phyloP scores from a whole-genome alignment of 1,284 basidiomycete genomes.

The Ustilago curta region DNA sequence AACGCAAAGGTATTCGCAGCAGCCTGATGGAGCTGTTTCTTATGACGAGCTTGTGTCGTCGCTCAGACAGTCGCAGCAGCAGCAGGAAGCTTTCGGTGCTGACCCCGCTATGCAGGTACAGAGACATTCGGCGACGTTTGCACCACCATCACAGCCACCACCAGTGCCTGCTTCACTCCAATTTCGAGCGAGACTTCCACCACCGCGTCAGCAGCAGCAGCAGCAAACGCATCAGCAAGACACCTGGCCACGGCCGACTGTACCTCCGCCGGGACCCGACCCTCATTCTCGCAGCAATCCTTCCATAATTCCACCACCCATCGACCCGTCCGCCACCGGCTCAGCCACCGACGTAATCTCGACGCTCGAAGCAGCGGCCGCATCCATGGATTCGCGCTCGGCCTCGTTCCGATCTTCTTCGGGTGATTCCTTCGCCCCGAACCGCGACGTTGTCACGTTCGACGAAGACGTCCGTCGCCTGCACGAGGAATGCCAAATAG shows the following conservation, averaged over 20 bases:
- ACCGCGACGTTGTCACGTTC: slow-evolving; percentile 15
- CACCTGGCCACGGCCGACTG: background rate
- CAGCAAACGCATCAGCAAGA: background rate
- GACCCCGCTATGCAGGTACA: background rate
- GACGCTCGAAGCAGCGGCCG: slow-evolving; percentile 33
- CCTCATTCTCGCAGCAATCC: slow-evolving; percentile 1
- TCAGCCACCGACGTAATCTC: slow-evolving; percentile 20
- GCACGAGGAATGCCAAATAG: slow-evolving; percentile 60
- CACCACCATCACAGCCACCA: slow-evolving; percentile 1
- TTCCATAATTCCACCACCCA: background rate
- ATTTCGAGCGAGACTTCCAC: background rate
- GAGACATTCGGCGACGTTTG: slow-evolving; percentile 5
- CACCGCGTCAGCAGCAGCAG: slow-evolving; percentile 4
- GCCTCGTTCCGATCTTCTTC: slow-evolving; percentile 7
- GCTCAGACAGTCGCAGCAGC: background rate
- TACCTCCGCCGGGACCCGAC: background rate
- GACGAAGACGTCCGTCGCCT: slow-evolving; percentile 55
- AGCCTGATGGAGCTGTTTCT: background rate
- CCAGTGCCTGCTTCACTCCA: background rate
- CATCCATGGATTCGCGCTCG: slow-evolving; percentile 18
- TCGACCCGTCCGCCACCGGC: background rate
- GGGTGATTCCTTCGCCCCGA: background rate
- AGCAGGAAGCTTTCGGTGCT: background rate
- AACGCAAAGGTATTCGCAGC: slow-evolving; percentile 11
- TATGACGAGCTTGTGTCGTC: background rate